Base-by-base conservation (phyloP, 2,329 filamentous ascomycete species). In the Diaporthe sp. region DNA sequence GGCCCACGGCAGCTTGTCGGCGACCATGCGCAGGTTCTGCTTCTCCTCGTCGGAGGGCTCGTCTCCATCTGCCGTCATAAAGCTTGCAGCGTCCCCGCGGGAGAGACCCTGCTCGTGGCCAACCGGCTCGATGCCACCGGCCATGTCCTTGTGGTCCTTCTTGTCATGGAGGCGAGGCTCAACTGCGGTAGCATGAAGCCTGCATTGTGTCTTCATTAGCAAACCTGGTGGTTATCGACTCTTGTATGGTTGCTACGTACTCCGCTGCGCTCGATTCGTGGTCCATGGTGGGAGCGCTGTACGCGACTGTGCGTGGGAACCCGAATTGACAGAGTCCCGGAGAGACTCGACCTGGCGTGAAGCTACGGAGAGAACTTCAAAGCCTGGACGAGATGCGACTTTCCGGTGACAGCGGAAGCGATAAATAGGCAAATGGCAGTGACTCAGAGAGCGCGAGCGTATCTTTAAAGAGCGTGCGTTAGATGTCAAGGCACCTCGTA, bases 1-100 rank as follows among this genome's bases (percentile, higher is more conserved):
- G 12, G 76, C 74, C 76, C 76, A 77, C 2, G 76, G 75, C 42
- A 77, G 71, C 42, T 65, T 76, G 72, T 75, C 76, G 28, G 76
- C 28, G 61, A 77, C 76, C 67, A 70, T 74, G 62, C 76, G 76
- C 49, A 77, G 55, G 19, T n/a, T 74, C 19, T 55, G 65, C 44
- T 67, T 76, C 65, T 76, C 75, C 49, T 74, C 75, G 1, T 76
- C 72, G 57, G 51, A 61, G 67, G 75, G 75, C 75, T 76, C 75
- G 42, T 74, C 67, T 17, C 75, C 75, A 17, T 76, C 75, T 1
- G 75, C 57, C 2, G 75, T 76, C 51, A 49, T 25, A 37, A 71
- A 37, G 19, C 65, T 42, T 13, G 71, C 57, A 25, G 12, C 71
- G 25, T 62, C 62, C 17, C 34, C 71, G 39, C 8, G 17, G 46